Evolutionary conservation across 352 stramenopile species (phyloP), one percentile per base, ranked within the genome.

Genomic region (Globisporangium spiculum): DNA sequence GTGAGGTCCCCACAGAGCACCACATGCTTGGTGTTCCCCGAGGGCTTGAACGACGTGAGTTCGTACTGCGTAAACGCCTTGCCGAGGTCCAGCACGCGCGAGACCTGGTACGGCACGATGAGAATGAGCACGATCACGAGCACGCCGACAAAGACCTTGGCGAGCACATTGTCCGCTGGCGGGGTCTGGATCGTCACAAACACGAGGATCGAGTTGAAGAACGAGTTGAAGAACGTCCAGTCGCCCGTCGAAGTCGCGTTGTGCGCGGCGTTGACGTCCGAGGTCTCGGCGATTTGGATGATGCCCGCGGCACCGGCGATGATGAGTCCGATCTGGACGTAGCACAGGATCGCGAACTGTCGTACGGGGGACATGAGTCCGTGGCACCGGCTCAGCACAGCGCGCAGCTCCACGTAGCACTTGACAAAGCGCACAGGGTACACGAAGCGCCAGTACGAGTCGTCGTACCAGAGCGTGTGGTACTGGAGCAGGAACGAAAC

Each of bases 171-270:
- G 60, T 96, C 86, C 5, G 88, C 86, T 2, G 88, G 87, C 10
- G 88, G 88, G 36, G 86, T 92, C 64, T 93, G 81, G 65, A 96
- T 96, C 14, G 88, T 93, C 54, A 96, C 88, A 24, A 96, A 96
- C 20, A 92, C 86, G 66, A 96, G 85, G 8, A 96, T 81, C 24
- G 88, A 96, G 63, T 96, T 96, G 79, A 96, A 96, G 56, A 92
- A 93, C 26, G 88, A 77, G 65, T 94, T 94, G 75, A 96, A 96
- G 61, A 93, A 96, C 1, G 88, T 96, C 88, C 88, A 96, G 58
- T 96, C 86, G 46, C 87, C 87, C 4, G 78, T 70, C 30, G 89
- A 77, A 34, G 87, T 91, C 9, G 81, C 78, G 34, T 60, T 73
- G 30, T 75, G 46, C 66, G 76, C 52, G 73, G 68, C 36, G 4